Evolutionary conservation across 2,329 filamentous ascomycete species (phyloP), one percentile per base, ranked within the genome.

Genomic region (Pochonia chlamydosporia): DNA sequence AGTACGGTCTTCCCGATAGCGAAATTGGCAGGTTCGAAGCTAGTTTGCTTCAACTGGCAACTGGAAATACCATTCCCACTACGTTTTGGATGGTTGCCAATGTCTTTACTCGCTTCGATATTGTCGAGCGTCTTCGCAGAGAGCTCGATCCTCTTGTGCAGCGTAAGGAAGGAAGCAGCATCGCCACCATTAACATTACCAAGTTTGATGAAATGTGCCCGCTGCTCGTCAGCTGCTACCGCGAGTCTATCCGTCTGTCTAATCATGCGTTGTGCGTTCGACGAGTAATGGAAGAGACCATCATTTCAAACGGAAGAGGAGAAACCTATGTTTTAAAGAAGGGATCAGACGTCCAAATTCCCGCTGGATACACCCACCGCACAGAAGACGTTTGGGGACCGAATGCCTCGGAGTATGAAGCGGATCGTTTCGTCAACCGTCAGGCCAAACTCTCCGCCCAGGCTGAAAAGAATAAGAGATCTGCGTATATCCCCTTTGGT

Each of bases 211-310:
- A 65, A 7, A 42, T 54, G 1, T 73, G 69, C 46, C 68, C 70
- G 0, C 58, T 73, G 3, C 54, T 77, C 16, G 57, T 66, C 23
- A 67, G 69, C 7, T 62, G 62, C 7, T 74, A 68, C 51, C 67
- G 68, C 39, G 74, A 78, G 53, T 63, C 61, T 1, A 55, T 75
- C 26, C 67, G 73, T 14, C 37, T 72, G 1, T 61, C 60, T 33
- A 61, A 68, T 9, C 63, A 66, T 6, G 58, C 63, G 14, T 54
- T 65, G 3, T 66, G 65, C 6, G 66, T 63, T 16, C 65, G 73
- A 18, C 54, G 61, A 4, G 67, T 74, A 3, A 56, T 64, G 39
- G 52, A 62, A 20, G 72, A 75, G 41, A 71, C 68, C 1, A 55
- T 46, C 6, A 44, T 65, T 14, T 47, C 55, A 5, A 59, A 63